Base-by-base conservation (phyloP, 2,329 filamentous ascomycete species). In the Emericellopsis cladophorae region DNA sequence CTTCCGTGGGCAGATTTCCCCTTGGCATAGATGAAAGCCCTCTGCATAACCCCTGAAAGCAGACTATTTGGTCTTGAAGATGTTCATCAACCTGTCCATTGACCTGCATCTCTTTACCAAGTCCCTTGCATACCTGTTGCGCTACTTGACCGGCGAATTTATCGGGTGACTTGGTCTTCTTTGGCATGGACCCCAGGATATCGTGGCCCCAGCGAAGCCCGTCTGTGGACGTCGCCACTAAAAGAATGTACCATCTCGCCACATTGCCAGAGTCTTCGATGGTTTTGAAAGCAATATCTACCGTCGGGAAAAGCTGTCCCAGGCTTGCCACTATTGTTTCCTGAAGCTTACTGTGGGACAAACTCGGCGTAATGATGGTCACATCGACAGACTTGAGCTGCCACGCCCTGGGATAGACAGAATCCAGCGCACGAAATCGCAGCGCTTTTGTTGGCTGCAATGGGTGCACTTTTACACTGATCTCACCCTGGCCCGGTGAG, bases 31-130 rank as follows among this genome's bases (percentile, higher is more conserved):
- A 67, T 10, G 74, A 74, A 39, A 52, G 59, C 0, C 72, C 74
- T 11, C 67, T 61, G 2, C 72, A 69, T 9, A 81, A 57, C 4
- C 71, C 70, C 53, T 81, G 76, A 49, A 79, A 77, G 15, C 75
- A 60, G 4, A 79, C 58, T 21, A 81, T 49, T 53, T 81, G 76
- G 53, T 80, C 77, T 54, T 79, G 74, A 12, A 80, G 59, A 49
- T 70, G 66, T 47, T 71, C 62, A 46, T 81, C 76, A 7, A 75
- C 68, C 2, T 66, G 60, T 0, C 72, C 66, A 2, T 64, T 58
- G 1, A 58, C 49, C 7, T 52, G 51, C 1, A 72, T 55, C 47
- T 76, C 72, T 3, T 58, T 52, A 41, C 60, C 59, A 16, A 79
- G 56, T 4, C 63, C 60, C 37, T 54, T 56, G 34, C 66, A 65